phyloP scores from a whole-genome alignment of 257 asterid species.

The Eucommia ulmoides region DNA sequence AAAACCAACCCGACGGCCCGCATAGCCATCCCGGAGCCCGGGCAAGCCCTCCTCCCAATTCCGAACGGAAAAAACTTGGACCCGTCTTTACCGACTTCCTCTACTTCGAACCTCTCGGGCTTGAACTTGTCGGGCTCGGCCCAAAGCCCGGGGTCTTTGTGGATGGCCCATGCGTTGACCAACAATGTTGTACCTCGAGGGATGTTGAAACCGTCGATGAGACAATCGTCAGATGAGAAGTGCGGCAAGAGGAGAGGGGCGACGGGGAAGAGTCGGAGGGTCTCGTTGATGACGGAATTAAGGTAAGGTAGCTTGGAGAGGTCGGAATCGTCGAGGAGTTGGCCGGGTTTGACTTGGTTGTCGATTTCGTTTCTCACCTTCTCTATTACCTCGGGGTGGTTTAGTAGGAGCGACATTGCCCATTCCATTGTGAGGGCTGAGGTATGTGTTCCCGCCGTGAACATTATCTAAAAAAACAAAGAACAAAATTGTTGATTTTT shows the following conservation, averaged over 20 bases:
- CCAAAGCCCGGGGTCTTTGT: constrained; percentile 15
- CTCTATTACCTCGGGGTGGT: constrained; percentile 14
- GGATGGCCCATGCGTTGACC: constrained; percentile 18
- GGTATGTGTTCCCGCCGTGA: constrained; percentile 9
- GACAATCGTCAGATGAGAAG: constrained; percentile 16
- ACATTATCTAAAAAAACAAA: neutral
- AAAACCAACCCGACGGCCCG: neutral
- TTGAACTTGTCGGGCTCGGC: constrained; percentile 9
- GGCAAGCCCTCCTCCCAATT: neutral
- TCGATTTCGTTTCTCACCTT: constrained; percentile 10
- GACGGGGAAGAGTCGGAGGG: constrained; percentile 7
- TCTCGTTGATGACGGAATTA: constrained; percentile 11
- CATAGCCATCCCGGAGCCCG: neutral
- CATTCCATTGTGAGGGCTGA: constrained; percentile 10
- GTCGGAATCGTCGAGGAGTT: constrained; percentile 13
- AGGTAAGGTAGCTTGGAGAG: constrained; percentile 9
- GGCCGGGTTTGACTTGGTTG: constrained; percentile 3
- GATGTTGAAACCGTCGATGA: constrained; percentile 10
- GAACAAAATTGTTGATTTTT: no score
- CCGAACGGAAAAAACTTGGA: neutral
- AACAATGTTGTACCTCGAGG: constrained; percentile 10
- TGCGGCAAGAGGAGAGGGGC: constrained; percentile 13
- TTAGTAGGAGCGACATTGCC: constrained; percentile 12
- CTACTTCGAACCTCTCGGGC: constrained; percentile 18
- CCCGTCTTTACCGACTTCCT: constrained; percentile 1